These are phyloP conservation scores for Yamadazyma nakazawae DNA, from an alignment of 805 yeast species.

Conservation along the genomic window DNA sequence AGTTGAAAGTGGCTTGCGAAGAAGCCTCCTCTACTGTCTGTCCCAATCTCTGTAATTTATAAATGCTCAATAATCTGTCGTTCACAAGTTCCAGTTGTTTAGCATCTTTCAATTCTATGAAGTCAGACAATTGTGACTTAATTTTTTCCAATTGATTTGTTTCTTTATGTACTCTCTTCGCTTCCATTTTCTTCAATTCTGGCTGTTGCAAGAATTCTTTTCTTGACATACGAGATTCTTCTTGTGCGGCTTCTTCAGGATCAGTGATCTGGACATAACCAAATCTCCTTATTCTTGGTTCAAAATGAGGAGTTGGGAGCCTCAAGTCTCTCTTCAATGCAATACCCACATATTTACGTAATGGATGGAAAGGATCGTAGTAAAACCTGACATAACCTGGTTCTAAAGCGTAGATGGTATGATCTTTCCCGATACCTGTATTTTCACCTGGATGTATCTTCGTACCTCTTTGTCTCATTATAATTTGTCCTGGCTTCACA, in stretches of 20 bases:
- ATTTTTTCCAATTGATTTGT: constrained; percentile 13
- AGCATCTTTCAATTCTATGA: constrained; percentile 25
- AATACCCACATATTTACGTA: constrained; percentile 85
- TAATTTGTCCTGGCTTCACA: constrained; percentile 80
- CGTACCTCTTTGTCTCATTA: constrained; percentile 94
- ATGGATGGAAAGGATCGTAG: constrained; percentile 94
- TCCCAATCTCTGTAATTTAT: constrained; percentile 50
- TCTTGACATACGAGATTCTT: constrained; percentile 60
- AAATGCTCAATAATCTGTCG: constrained; percentile 51
- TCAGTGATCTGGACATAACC: constrained; percentile 61
- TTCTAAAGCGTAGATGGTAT: constrained; percentile 84
- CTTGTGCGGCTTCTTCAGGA: constrained; percentile 49
- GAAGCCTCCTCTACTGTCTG: constrained; percentile 53
- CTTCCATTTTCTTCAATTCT: constrained; percentile 38
- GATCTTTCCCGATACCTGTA: constrained; percentile 86
- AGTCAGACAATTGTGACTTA: constrained; percentile 13
- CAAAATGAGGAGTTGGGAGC: constrained; percentile 87
- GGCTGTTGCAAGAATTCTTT: constrained; percentile 61
- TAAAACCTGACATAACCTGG: constrained; percentile 93
- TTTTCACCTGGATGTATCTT: constrained; percentile 93
- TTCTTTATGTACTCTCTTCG: constrained; percentile 41
- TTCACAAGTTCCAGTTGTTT: constrained; percentile 22
- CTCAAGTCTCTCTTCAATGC: constrained; percentile 61
- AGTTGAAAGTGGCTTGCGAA: constrained; percentile 53
- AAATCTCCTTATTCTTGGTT: constrained; percentile 82